Evolutionary conservation across 2,329 filamentous ascomycete genomes (phyloP), one percentile per base, ranked within the genome.

Genomic region (Neonectria faginata): DNA sequence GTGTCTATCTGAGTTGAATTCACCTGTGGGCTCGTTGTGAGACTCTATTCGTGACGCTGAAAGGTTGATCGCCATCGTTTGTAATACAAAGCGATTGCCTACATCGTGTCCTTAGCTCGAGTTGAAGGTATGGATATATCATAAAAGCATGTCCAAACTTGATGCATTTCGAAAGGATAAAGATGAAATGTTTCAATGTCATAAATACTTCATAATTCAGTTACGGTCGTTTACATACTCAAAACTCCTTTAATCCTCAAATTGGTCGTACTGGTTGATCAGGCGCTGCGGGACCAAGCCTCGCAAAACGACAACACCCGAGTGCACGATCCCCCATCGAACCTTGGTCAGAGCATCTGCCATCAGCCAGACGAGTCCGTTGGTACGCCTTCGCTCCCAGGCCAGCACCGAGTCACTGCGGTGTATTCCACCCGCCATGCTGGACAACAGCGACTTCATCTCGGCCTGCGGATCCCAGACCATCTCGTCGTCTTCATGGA

Each of bases 241-340:
- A 16, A 57, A 3, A 20, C 33, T 57, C n/a, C 10, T 48, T 57
- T 31, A 64, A 31, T 63, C 60, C 20, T 63, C 60, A 54, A 54
- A 55, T 36, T 67, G 62, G 51, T 68, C 67, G 55, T 68, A 68
- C 48, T 76, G 74, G 48, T 75, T 75, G 18, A 77, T 76, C 55
- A 77, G 11, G 3, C 75, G 60, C 45, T 71, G 69, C 22, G 76
- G 76, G 2, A 77, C 75, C 41, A 81, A 52, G 0, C 76, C 77
- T 16, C 74, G 69, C 44, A 90, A 70, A 3, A 89, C 86, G 66
- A 85, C 83, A 78, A 88, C 87, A 0, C 85, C 87, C 70, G 88
- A 85, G 67, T 89, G 86, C 5, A 90, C 84, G 3, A 90, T 86
- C 0, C 86, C 86, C 88, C 88, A 90, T 56, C 88, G 73, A 1